A percentile compares a stretch with the other conserved stretches of the same genome.
These are phyloP conservation scores for Leccinum arenicola DNA, from an alignment of 768 basidiomycete species.

Conservation along the genomic window DNA sequence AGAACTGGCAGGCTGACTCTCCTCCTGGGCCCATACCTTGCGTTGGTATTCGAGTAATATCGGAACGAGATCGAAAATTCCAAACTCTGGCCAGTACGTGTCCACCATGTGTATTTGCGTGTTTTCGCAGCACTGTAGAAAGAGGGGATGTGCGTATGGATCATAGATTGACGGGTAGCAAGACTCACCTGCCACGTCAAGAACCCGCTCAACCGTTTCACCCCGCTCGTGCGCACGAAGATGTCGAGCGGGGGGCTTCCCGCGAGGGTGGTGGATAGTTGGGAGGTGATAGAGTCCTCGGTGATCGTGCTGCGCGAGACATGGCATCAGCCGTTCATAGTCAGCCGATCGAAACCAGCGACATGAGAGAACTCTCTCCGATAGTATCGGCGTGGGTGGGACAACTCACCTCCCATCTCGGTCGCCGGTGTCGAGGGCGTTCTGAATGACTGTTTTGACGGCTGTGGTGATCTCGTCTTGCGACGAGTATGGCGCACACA, in stretches of 20 bases:
- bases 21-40: slow-evolving; percentile 50
- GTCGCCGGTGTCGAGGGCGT: slow-evolving; percentile 33
- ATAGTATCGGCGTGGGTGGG: too few relatives aligned
- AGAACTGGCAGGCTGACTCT: background rate
- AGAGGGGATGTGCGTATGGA: background rate
- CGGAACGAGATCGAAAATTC: slow-evolving; percentile 80
- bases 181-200: slow-evolving; percentile 89
- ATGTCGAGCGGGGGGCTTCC: slow-evolving; percentile 85
- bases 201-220: slow-evolving; percentile 62
- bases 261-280: slow-evolving; percentile 61
- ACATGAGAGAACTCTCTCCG: background rate
- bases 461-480: slow-evolving; percentile 89
- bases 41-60: slow-evolving; percentile 87
- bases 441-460: slow-evolving; percentile 39
- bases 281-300: slow-evolving; percentile 62
- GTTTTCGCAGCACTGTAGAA: slow-evolving; percentile 65
- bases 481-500: slow-evolving; percentile 91
- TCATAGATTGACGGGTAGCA: background rate
- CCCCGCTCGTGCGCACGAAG: slow-evolving; percentile 88
- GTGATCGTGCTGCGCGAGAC: slow-evolving; percentile 46
- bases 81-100: slow-evolving; percentile 93
- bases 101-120: slow-evolving; percentile 86
- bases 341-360: background rate
- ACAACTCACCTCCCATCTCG: slow-evolving; percentile 26
- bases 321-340: background rate